Conservation (phyloP, 805 yeast genomes). For the Candida easanensis region DNA sequence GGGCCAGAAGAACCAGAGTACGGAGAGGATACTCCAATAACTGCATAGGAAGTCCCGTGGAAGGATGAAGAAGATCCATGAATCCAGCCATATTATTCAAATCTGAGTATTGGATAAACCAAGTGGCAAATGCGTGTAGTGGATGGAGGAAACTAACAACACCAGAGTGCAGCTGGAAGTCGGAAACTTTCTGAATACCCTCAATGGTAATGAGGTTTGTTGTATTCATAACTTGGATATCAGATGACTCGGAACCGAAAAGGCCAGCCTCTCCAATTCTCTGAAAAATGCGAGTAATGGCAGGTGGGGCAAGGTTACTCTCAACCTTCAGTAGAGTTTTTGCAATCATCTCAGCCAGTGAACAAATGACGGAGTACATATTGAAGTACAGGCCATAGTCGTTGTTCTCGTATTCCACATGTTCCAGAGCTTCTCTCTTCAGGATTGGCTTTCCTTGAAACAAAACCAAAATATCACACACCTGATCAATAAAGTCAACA, state of each 20-base stretch:
- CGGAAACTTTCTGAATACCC: slow-evolving; percentile 30
- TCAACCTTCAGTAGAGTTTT: slow-evolving; percentile 34
- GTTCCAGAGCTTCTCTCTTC: slow-evolving; percentile 71
- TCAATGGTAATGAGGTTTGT: slow-evolving; percentile 22
- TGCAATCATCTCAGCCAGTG: slow-evolving; percentile 54
- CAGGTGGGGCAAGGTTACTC: not conserved
- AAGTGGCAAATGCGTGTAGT: slow-evolving; percentile 66
- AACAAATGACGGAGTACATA: slow-evolving; percentile 58
- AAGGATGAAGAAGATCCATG: slow-evolving; percentile 8
- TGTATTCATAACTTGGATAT: slow-evolving; percentile 6
- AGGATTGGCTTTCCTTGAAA: slow-evolving; percentile 80
- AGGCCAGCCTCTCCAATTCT: slow-evolving; percentile 9
- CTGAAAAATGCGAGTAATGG: slow-evolving; percentile 11
- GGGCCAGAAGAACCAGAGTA: slow-evolving; percentile 73
- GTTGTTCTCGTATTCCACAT: slow-evolving; percentile 87
- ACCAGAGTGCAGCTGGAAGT: slow-evolving; percentile 42
- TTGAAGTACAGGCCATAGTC: slow-evolving; percentile 45
- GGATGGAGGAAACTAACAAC: slow-evolving; percentile 77
- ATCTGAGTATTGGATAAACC: slow-evolving; percentile 57
- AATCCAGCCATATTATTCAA: slow-evolving; percentile 16
- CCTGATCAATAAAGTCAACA: slow-evolving; percentile 48
- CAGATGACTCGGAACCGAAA: slow-evolving; percentile 3
- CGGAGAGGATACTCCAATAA: slow-evolving; percentile 71
- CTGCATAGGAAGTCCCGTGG: slow-evolving; percentile 5
- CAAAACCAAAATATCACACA: slow-evolving; percentile 61